A percentile compares a stretch with the other conserved stretches of the same genome.
phyloP scores from a whole-genome alignment of 2,329 filamentous ascomycete genomes.

The Alternaria infectoria region DNA sequence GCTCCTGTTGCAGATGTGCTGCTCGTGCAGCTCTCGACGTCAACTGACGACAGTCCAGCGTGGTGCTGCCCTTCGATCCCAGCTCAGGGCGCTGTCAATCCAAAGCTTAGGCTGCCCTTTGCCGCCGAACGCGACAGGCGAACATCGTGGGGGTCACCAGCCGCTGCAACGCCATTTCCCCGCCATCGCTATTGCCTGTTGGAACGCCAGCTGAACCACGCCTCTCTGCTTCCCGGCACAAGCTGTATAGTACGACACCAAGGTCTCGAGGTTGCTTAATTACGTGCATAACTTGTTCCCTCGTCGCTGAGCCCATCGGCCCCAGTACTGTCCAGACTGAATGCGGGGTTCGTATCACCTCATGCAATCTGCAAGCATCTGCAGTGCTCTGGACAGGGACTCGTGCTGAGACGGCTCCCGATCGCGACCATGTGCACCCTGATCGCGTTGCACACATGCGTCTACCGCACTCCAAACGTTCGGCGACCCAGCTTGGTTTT shows the following conservation, averaged over 20 bases:
- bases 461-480: background rate
- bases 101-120: constrained; percentile 18
- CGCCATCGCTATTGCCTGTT: background rate
- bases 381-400: constrained; percentile 1
- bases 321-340: background rate
- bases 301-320: background rate
- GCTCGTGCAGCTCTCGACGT: background rate
- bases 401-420: background rate
- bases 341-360: constrained; percentile 16
- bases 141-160: constrained; percentile 17
- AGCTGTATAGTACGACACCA: background rate
- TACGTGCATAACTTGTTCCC: background rate
- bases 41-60: constrained; percentile 4
- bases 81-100: constrained; percentile 8
- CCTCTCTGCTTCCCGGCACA: constrained; percentile 12
- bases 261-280: background rate
- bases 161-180: background rate
- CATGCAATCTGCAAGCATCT: constrained; percentile 14
- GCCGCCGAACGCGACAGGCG: constrained; percentile 20
- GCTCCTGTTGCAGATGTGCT: constrained; percentile 1
- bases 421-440: constrained; percentile 5
- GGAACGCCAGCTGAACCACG: background rate
- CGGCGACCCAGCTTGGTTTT: background rate
- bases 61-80: constrained; percentile 5
- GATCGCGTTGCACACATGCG: background rate